These are phyloP conservation scores for Teratosphaeria zuluensis DNA, from an alignment of 2,329 filamentous ascomycete genomes.

Conservation along the genomic window DNA sequence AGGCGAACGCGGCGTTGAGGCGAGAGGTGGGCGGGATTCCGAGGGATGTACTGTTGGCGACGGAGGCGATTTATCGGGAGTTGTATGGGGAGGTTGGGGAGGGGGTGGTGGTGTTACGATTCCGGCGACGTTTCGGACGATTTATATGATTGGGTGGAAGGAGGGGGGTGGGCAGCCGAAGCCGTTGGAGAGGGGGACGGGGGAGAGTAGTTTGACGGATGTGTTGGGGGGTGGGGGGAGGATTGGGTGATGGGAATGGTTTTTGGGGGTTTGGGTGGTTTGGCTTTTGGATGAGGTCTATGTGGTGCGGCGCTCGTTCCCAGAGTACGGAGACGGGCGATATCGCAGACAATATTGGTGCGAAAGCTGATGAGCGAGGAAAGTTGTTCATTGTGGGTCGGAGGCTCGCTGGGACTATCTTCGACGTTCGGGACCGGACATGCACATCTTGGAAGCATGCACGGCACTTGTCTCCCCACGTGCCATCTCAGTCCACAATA, in stretches of 20 bases:
- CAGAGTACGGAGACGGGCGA: no score
- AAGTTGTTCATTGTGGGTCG: no score
- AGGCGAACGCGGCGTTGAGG: constrained; percentile 80
- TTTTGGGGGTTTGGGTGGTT: neutral
- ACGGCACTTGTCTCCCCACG: no score
- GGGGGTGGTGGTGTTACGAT: constrained; percentile 41
- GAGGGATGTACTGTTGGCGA: constrained; percentile 76
- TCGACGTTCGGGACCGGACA: no score
- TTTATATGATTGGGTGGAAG: constrained; percentile 99
- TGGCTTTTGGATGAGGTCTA: neutral
- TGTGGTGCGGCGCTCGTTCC: neutral
- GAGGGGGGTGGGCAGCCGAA: constrained; percentile 68
- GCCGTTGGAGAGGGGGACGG: constrained; percentile 74
- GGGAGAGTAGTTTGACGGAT: constrained; percentile 81
- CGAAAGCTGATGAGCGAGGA: no score
- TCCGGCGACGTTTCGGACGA: constrained; percentile 87
- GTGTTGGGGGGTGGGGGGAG: constrained; percentile 45
- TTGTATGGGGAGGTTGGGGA: constrained; percentile 72
- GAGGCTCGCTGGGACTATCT: no score
- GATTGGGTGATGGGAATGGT: constrained; percentile 9
- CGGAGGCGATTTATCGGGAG: constrained; percentile 77
- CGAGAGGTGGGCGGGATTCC: constrained; percentile 67
- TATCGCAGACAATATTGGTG: no score
- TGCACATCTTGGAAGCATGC: no score
- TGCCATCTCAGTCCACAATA: no score